phyloP scores from a whole-genome alignment of 23 red algal genomes.

The Gracilaria vermiculophylla region DNA sequence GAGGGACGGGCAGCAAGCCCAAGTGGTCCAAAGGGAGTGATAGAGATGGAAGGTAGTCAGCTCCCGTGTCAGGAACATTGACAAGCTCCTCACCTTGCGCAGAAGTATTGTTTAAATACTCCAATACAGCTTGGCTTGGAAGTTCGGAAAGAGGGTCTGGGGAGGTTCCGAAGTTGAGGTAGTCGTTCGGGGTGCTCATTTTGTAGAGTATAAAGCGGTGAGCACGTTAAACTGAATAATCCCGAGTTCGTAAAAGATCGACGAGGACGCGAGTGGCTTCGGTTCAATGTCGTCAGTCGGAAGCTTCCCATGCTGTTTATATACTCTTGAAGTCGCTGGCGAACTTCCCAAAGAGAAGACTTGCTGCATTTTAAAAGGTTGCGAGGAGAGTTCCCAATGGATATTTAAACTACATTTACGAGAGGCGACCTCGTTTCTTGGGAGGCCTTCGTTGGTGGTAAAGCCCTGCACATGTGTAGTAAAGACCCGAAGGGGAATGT shows the following conservation, averaged over 20 bases:
- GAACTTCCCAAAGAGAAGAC: not conserved
- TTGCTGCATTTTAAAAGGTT: constrained; percentile 1
- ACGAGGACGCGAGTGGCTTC: not conserved
- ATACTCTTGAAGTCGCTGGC: not conserved
- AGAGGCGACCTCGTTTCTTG: not conserved
- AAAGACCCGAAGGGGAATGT: not conserved
- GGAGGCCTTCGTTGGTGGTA: not conserved
- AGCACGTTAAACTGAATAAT: not conserved
- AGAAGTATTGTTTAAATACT: not conserved
- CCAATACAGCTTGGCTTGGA: not conserved
- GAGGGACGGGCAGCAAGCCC: not conserved
- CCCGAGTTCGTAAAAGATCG: no score
- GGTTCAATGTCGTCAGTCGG: not conserved
- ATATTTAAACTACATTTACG: not conserved
- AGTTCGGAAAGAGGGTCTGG: not conserved
- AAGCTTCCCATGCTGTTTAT: not conserved
- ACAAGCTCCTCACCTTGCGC: not conserved
- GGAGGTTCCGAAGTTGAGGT: not conserved
- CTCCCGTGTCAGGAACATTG: not conserved
- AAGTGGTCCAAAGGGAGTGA: not conserved
- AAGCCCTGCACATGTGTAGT: not conserved
- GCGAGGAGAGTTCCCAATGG: not conserved
- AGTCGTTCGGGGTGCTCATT: not conserved
- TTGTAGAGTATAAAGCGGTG: not conserved
- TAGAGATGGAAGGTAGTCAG: not conserved